phyloP scores from a whole-genome alignment of 495 filamentous ascomycete species.

The Talaromyces ruber region DNA sequence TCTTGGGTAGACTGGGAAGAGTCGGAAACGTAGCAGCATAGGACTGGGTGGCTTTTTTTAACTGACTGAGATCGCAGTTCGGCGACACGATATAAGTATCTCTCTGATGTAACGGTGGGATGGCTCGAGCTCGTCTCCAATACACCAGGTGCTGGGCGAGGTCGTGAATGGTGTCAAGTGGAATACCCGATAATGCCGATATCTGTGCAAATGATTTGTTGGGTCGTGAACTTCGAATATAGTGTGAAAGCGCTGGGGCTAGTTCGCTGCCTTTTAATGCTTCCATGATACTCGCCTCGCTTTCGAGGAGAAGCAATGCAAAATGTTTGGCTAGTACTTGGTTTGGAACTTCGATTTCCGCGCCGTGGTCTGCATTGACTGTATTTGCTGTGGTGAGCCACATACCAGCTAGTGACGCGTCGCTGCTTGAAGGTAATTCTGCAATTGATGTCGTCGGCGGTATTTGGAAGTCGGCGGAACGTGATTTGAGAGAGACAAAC shows the following conservation, averaged over 20 bases:
- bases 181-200: constrained; percentile 60
- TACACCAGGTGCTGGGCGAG: constrained; percentile 88
- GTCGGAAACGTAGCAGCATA: constrained; percentile 74
- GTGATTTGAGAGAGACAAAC: constrained; percentile 50
- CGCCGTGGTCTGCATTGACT: constrained; percentile 56
- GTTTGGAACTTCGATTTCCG: constrained; percentile 38
- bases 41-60: constrained; percentile 59
- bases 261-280: constrained; percentile 58
- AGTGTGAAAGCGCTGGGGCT: constrained; percentile 66
- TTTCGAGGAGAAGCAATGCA: constrained; percentile 74
- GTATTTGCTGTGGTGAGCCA: constrained; percentile 80
- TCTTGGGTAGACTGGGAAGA: constrained; percentile 71
- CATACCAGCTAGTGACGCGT: constrained; percentile 58
- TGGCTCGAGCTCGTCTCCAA: constrained; percentile 86
- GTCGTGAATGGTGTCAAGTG: constrained; percentile 69
- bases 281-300: constrained; percentile 72
- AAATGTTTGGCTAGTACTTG: constrained; percentile 72
- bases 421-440: constrained; percentile 59
- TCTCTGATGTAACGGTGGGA: constrained; percentile 80
- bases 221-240: constrained; percentile 74
- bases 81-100: constrained; percentile 93
- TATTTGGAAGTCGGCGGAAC: constrained; percentile 77
- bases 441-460: constrained; percentile 69
- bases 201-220: constrained; percentile 81
- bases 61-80: constrained; percentile 71